Base-by-base conservation (phyloP, 116 monocot genomes). In the Posidonia oceanica region DNA sequence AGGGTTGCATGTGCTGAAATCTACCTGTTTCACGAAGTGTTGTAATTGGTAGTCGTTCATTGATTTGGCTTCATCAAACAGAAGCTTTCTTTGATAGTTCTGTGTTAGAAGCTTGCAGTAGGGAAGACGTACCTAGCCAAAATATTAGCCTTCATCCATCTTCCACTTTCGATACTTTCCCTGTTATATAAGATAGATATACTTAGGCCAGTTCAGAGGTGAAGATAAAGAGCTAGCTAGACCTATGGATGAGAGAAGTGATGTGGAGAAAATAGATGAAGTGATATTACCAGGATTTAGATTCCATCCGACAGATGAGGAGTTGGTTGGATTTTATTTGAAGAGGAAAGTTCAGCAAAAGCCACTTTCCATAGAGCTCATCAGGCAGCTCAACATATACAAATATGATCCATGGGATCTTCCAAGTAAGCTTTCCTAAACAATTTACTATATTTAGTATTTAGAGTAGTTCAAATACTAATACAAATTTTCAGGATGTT, bases 321-420 rank as follows among this genome's bases (percentile, higher is more conserved):
- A 81, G 72, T 68, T 81, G 13, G 81, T 81, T 14, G 69, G 69
- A 18, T 76, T 72, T 63, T 81, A 81, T 23, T 68, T 81, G 57
- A 72, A 69, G 69, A 76, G 76, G 72, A 81, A 76, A 57, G 56
- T 73, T 39, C 52, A 69, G 38, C 63, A 72, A 29, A 69, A 62
- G 51, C 81, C 72, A 17, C 67, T 76, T 22, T 72, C 69, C 55
- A 68, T 81, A 7, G 81, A 81, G 72, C 69, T 81, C 72, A 81
- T 81, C 69, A 76, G 64, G 20, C 76, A 81, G 51, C 61, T 76
- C 16, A 72, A 81, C 61, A 76, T 81, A 53, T 81, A 81, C 76
- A 81, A 81, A 53, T 73, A 76, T 59, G 81, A 81, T 8, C 81
- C 81, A 54, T 81, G 81, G 81, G 81, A 81, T 58, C 81, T 81